Evolutionary conservation across 148 eudicot genomes (phyloP).

Genomic region (Rhododendron ferrugineum): DNA sequence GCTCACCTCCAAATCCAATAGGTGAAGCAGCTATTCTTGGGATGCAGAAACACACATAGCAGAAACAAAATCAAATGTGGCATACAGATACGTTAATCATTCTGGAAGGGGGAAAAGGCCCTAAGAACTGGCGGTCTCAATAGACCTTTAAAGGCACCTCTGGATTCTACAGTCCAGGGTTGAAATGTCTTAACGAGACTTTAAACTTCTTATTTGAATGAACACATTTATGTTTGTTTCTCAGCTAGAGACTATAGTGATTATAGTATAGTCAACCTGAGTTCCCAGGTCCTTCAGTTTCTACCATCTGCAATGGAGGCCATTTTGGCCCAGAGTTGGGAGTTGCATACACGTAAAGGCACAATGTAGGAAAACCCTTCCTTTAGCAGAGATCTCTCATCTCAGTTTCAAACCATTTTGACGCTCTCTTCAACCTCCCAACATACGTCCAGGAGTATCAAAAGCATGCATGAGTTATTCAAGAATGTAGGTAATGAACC

Average conservation of each 20-base stretch:
- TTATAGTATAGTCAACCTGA: not conserved
- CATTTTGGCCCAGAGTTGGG: not conserved
- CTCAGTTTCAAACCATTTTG: not conserved
- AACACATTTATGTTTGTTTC: not conserved
- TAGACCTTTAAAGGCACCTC: not conserved
- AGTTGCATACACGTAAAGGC: not conserved
- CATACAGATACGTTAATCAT: not conserved
- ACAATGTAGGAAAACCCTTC: not conserved
- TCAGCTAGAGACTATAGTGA: not conserved
- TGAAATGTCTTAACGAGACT: not conserved
- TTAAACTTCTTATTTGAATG: not conserved
- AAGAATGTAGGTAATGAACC: not conserved
- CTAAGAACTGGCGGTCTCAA: not conserved
- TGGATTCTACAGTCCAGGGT: not conserved
- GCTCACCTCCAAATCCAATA: not conserved
- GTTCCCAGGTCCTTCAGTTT: not conserved
- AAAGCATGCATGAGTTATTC: not conserved
- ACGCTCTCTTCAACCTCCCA: not conserved
- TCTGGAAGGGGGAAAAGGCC: not conserved
- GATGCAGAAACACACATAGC: not conserved
- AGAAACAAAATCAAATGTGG: not conserved
- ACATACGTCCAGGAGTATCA: not conserved
- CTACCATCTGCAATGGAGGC: not conserved
- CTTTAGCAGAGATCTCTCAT: not conserved
- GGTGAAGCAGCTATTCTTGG: not conserved